Evolutionary conservation across 371 early-diverging fungal genomes (phyloP).

Genomic region (Saksenaea oblongispora): DNA sequence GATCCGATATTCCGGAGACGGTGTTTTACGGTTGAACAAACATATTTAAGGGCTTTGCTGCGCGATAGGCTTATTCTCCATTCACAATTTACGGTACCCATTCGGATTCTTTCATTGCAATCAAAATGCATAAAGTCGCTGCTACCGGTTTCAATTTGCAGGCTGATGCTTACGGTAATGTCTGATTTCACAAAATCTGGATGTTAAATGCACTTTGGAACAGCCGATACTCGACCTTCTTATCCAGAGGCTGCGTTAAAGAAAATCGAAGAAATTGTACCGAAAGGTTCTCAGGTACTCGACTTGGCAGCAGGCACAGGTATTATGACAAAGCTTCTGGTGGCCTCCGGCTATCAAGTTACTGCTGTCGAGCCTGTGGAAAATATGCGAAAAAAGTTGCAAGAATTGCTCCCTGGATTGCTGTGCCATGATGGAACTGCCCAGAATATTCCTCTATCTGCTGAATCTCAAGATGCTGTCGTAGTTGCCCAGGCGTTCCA

Average conservation of each 20-base stretch:
- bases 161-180: slow-evolving; percentile 37
- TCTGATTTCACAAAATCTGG: background rate
- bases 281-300: slow-evolving; percentile 16
- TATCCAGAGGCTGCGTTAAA: slow-evolving; percentile 35
- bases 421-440: slow-evolving; percentile 41
- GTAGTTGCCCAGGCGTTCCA: slow-evolving; percentile 60
- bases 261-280: slow-evolving; percentile 12
- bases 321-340: slow-evolving; percentile 40
- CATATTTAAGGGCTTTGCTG: too few species aligned
- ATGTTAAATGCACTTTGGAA: background rate
- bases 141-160: slow-evolving; percentile 28
- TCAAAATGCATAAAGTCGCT: slow-evolving; percentile 24
- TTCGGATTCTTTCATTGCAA: too few species aligned
- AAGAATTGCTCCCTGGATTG: slow-evolving; percentile 22
- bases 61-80: too few species aligned
- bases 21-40: too few species aligned
- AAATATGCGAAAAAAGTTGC: slow-evolving; percentile 43
- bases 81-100: too few species aligned
- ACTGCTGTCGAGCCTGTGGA: slow-evolving; percentile 54
- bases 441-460: slow-evolving; percentile 41
- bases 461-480: slow-evolving; percentile 43
- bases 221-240: slow-evolving; percentile 37
- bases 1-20: too few species aligned
- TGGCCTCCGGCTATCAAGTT: slow-evolving; percentile 20
- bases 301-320: slow-evolving; percentile 55